Percentiles rank a stretch among this genome's conserved stretches.
Evolutionary conservation across 768 basidiomycete species (phyloP).

Genomic region (Amanita muscaria): DNA sequence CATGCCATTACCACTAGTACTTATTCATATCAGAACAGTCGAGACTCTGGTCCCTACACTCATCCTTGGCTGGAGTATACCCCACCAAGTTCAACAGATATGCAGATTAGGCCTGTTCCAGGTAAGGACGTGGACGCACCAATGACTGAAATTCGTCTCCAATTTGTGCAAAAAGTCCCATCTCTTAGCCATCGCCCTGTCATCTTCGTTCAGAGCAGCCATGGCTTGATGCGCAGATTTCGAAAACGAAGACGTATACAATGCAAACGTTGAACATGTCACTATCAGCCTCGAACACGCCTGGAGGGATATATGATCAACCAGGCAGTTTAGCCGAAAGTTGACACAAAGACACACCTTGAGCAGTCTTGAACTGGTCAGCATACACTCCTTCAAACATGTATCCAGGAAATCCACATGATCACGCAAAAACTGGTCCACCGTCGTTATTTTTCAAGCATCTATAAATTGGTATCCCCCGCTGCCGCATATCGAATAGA

Average conservation of each 20-base stretch:
- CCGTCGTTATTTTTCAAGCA: constrained; percentile 85
- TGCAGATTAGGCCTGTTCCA: too few relatives aligned
- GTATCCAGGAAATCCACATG: constrained; percentile 97
- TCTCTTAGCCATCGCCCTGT: constrained; percentile 65
- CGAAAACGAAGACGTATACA: constrained; percentile 78
- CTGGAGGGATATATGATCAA: constrained; percentile 28
- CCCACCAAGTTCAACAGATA: too few relatives aligned
- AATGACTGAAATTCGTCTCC: constrained; percentile 91
- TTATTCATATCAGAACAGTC: too few relatives aligned
- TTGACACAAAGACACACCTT: constrained; percentile 45
- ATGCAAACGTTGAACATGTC: constrained; percentile 84
- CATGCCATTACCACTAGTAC: too few relatives aligned
- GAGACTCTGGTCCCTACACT: too few relatives aligned
- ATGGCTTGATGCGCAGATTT: constrained; percentile 74
- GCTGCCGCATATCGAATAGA: too few relatives aligned
- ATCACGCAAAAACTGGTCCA: constrained; percentile 91
- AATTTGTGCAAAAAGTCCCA: constrained; percentile 88
- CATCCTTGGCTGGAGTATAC: too few relatives aligned
- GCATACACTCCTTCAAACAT: constrained; percentile 95
- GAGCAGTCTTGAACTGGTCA: constrained; percentile 87
- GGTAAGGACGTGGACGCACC: constrained; percentile 54
- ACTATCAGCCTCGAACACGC: constrained; percentile 71
- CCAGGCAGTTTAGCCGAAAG: background rate
- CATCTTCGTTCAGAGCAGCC: constrained; percentile 46
- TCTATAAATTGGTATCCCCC: too few relatives aligned